These are phyloP conservation scores for Lumnitzera littorea DNA, from an alignment of 345 rosid genomes.

Conservation along the genomic window DNA sequence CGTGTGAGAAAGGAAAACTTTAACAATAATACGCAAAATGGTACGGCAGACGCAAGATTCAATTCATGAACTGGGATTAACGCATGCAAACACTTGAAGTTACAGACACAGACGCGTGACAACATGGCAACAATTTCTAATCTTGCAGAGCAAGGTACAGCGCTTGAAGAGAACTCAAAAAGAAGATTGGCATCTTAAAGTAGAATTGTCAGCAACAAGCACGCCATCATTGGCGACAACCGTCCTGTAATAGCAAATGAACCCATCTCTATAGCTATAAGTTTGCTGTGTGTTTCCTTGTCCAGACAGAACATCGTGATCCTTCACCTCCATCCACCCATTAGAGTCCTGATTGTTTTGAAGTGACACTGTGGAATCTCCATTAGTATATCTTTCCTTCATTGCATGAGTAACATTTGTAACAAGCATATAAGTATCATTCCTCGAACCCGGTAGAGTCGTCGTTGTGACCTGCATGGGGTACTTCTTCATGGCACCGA, in stretches of 20 bases:
- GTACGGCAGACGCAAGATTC: too few relatives aligned
- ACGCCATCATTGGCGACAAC: constrained; percentile 34
- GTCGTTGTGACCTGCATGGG: constrained; percentile 51
- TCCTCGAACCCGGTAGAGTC: constrained; percentile 29
- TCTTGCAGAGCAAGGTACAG: too few relatives aligned
- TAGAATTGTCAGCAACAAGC: constrained; percentile 30
- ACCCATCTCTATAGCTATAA: constrained; percentile 29
- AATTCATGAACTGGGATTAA: too few relatives aligned
- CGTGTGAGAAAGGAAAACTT: too few relatives aligned
- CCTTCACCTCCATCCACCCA: constrained; percentile 86
- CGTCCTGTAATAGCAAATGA: constrained; percentile 42
- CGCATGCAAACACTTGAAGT: too few relatives aligned
- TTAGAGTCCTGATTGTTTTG: constrained; percentile 40
- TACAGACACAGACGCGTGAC: too few relatives aligned
- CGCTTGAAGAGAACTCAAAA: not conserved
- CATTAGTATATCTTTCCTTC: constrained; percentile 24
- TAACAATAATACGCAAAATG: too few relatives aligned
- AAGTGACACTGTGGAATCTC: constrained; percentile 18
- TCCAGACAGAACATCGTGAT: constrained; percentile 56
- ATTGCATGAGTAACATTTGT: constrained; percentile 62
- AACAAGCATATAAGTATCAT: constrained; percentile 30
- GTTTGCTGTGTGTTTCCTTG: constrained; percentile 43
- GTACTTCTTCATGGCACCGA: constrained; percentile 21
- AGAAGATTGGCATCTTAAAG: constrained; percentile 33
- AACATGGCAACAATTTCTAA: too few relatives aligned